Evolutionary conservation across 805 yeast genomes (phyloP).

Genomic region (Saccharomycopsis amapae): DNA sequence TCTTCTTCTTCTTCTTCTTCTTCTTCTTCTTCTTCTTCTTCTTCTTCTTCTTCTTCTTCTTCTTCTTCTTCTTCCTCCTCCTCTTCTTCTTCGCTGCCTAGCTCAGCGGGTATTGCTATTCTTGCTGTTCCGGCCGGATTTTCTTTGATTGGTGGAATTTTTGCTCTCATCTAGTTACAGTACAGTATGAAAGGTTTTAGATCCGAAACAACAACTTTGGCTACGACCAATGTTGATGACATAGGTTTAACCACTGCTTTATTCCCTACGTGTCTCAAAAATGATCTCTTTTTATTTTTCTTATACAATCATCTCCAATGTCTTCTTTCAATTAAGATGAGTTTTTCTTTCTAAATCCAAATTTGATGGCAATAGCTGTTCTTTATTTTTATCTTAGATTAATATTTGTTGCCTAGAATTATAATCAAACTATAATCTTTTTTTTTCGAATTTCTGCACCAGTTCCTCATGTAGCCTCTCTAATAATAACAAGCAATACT

Average conservation of each 20-base stretch:
- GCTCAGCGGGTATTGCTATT: background rate
- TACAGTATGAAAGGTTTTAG: background rate
- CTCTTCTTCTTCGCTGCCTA: background rate
- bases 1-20: background rate
- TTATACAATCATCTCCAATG: background rate
- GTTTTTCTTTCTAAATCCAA: background rate
- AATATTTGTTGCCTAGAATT: background rate
- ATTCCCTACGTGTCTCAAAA: background rate
- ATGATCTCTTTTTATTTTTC: background rate
- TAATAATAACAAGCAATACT: background rate
- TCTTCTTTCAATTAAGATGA: background rate
- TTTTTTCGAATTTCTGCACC: background rate
- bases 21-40: background rate
- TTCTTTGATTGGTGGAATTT: background rate
- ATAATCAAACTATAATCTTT: background rate
- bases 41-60: background rate
- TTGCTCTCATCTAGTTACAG: background rate
- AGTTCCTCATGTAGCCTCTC: background rate
- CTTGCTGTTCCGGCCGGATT: constrained; percentile 1
- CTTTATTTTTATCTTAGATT: background rate
- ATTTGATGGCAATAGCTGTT: too few species aligned
- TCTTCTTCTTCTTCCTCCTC: background rate
- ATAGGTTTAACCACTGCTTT: background rate
- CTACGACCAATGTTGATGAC: background rate
- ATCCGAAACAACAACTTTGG: too few species aligned